Evolutionary conservation across 352 stramenopile genomes (phyloP), one percentile per base, ranked within the genome.

Genomic region (Globisporangium camurandrum): DNA sequence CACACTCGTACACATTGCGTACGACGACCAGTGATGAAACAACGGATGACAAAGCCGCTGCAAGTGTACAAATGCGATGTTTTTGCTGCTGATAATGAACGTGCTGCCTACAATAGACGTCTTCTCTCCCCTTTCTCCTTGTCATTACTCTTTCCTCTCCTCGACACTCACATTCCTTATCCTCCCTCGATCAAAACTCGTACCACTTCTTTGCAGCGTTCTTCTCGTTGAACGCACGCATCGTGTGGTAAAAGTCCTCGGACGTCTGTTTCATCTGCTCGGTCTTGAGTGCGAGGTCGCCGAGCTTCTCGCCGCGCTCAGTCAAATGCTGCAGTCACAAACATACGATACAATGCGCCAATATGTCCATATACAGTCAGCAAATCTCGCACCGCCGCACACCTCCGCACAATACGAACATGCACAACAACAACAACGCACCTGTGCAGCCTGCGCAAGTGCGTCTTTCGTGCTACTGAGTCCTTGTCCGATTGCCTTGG

Each of bases 181-280:
- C n/a, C n/a, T n/a, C 4, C 3, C 11, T 46, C 3, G 4, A 11
- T 55, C 64, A 88, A n/a, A 88, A 83, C 50, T 91, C 74, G 64
- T 88, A 91, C 75, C 80, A 91, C 49, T 90, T 93, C 48, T 93
- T 90, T 55, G 79, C 88, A 16, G 73, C 66, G 41, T 88, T 86
- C 51, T 88, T 86, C 42, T 88, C 69, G 64, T 93, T 90, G 49
- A 87, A 93, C 16, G 74, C 79, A 59, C 84, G 85, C 76, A 90
- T 93, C 3, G 75, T 87, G 44, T 84, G 69, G 57, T 88, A 88
- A 58, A 93, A 93, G 45, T 90, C 76, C 33, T 87, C 71, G 2
- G 81, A 82, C 19, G 71, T 83, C 56, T 87, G 73, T 51, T 88
- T 88, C 71, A 92, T 87, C 49, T 84, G 69, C 59, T 92, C 78